Base-by-base conservation (phyloP, 371 early-diverging fungal genomes). In the Sporodiniella umbellata region DNA sequence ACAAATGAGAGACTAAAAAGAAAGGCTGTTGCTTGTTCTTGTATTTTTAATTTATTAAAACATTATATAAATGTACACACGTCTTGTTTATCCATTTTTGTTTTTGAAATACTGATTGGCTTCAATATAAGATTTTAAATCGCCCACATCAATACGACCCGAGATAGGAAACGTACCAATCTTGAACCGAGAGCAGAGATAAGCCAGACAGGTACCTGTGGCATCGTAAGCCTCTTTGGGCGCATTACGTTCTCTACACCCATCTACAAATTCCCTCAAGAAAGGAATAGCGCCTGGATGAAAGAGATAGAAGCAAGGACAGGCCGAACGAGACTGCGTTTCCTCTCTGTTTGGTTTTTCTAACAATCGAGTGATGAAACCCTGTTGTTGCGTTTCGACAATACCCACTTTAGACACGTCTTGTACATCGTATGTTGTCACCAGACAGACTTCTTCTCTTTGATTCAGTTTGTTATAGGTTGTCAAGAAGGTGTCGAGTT, bases 131-230 rank as follows among this genome's bases (percentile, higher is more conserved):
- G 74, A 72, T 2, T 56, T 25, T 17, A 85, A 59, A 11, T 79
- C 82, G 8, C 85, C 85, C 18, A 85, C 81, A 58, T 85, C 85
- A 47, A 85, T 74, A 19, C 85, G 63, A 7, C 85, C 85, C 7
- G 68, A 61, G 18, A 85, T 79, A 4, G 63, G 49, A 30, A 61
- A 61, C 1, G 81, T 72, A 18, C 56, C 64, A 2, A 81, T 65
- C 10, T 62, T 51, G 19, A 57, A 65, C 5, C 75, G 64, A 17
- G 70, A 62, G 35, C 74, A 71, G 8, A 85, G 56, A 50, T 78
- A 81, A 12, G 72, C 68, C 21, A 85, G 48, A 21, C 72, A 75
- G 50, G 70, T 75, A 17, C 85, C 85, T n/a, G 80, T 77, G 8
- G 85, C 85, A 57, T 85, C 85, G 10, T 70, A 70, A 2, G 60